These are phyloP conservation scores for Aspergillus panamensis DNA, from an alignment of 495 filamentous ascomycete genomes.

Conservation along the genomic window DNA sequence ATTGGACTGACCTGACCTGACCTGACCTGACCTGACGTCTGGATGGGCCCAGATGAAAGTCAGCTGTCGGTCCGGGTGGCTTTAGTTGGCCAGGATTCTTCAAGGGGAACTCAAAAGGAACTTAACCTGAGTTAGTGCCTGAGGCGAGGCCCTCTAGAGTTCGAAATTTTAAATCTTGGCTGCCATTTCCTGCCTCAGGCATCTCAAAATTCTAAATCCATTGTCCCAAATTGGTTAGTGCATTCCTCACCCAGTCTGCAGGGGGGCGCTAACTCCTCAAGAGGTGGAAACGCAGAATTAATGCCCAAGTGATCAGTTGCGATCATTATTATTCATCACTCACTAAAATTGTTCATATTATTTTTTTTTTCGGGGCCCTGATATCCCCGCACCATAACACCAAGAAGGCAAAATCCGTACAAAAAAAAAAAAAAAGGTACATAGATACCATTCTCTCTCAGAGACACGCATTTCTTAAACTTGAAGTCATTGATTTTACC, in stretches of 20 bases:
- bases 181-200: conserved; percentile 12
- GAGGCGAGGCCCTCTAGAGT: conserved; percentile 17
- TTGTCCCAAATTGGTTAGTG: not conserved
- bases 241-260: not conserved
- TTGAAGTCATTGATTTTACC: not conserved
- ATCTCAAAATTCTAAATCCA: not conserved
- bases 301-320: too few relatives aligned
- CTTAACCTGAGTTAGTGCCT: conserved; percentile 17
- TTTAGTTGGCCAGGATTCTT: conserved; percentile 23
- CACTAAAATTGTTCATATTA: not conserved
- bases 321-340: not conserved
- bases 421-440: too few relatives aligned
- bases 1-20: too few relatives aligned
- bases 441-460: not conserved
- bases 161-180: too few relatives aligned
- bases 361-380: not conserved
- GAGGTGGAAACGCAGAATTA: not conserved
- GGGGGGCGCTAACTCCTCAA: not conserved
- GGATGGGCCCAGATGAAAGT: conserved; percentile 14
- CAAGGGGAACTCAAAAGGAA: conserved; percentile 22
- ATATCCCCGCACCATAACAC: not conserved
- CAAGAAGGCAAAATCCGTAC: not conserved
- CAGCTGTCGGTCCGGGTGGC: conserved; percentile 7
- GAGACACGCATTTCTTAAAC: not conserved
- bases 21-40: too few relatives aligned